phyloP scores from a whole-genome alignment of 305 asterid species.

The Solanum hybrid region DNA sequence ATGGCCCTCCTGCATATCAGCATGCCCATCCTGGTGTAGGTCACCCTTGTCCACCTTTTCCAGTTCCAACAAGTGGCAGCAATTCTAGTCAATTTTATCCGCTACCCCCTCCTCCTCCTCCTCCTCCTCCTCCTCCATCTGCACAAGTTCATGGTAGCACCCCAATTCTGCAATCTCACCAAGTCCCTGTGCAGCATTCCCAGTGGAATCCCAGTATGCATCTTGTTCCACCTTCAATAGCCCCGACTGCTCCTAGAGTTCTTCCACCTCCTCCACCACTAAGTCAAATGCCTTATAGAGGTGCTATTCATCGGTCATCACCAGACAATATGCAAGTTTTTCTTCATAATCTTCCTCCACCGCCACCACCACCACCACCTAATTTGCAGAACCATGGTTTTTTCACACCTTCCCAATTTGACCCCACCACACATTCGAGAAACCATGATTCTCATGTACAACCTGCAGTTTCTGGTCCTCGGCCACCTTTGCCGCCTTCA shows the following conservation, averaged over 20 bases:
- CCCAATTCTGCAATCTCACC: conserved; percentile 28
- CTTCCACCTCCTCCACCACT: conserved; percentile 37
- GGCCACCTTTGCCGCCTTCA: conserved; percentile 39
- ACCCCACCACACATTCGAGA: conserved; percentile 15
- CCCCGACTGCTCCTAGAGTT: conserved; percentile 24
- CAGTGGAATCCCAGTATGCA: conserved; percentile 45
- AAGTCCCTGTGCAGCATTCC: conserved; percentile 27
- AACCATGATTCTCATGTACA: conserved; percentile 16
- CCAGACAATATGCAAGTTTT: conserved; percentile 13
- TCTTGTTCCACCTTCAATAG: conserved; percentile 26
- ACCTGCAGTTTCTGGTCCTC: conserved; percentile 33
- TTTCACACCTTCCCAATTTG: conserved; percentile 24
- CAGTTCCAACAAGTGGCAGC: conserved; percentile 29
- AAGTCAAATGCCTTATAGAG: conserved; percentile 30
- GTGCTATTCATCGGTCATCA: conserved; percentile 26
- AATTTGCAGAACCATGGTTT: conserved; percentile 23
- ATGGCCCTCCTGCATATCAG: conserved; percentile 25
- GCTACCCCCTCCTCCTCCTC: conserved; percentile 16
- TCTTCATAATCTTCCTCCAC: conserved; percentile 22
- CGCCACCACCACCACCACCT: conserved; percentile 6
- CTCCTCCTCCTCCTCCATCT: conserved; percentile 26
- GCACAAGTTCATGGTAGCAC: conserved; percentile 22
- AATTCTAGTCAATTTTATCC: conserved; percentile 32
- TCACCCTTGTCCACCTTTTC: conserved; percentile 24
- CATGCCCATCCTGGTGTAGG: conserved; percentile 23